phyloP scores from a whole-genome alignment of 495 filamentous ascomycete genomes.

The Podospora fimiseda region DNA sequence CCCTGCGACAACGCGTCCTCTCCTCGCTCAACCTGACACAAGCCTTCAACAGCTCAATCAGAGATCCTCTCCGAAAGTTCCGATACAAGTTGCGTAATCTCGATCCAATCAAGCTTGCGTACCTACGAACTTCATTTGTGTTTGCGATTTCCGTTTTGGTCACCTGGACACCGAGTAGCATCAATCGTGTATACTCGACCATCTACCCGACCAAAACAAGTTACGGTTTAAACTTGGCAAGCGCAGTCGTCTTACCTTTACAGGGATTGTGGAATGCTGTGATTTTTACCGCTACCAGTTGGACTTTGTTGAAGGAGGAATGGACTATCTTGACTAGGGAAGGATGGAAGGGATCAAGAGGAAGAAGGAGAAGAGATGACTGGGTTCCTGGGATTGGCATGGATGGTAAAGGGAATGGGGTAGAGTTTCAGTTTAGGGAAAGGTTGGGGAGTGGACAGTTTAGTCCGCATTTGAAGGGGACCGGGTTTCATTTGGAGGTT shows the following conservation, averaged over 20 bases:
- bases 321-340: background rate
- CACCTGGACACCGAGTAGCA: slow-evolving; percentile 76
- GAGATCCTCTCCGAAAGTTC: slow-evolving; percentile 19
- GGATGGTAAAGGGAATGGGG: background rate
- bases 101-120: slow-evolving; percentile 63
- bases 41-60: no score
- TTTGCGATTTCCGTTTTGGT: slow-evolving; percentile 75
- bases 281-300: slow-evolving; percentile 64
- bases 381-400: background rate
- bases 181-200: slow-evolving; percentile 70
- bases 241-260: slow-evolving; percentile 68
- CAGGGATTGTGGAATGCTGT: slow-evolving; percentile 83
- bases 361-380: background rate
- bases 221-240: slow-evolving; percentile 63
- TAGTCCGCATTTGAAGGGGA: no score
- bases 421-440: slow-evolving; percentile 1
- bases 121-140: slow-evolving; percentile 72
- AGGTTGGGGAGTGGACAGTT: background rate
- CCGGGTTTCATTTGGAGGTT: background rate
- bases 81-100: slow-evolving; percentile 34
- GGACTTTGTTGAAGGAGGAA: slow-evolving; percentile 30
- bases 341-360: background rate
- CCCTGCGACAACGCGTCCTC: no score
- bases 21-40: background rate
- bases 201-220: slow-evolving; percentile 47